Evolutionary conservation across 1,284 basidiomycete species (phyloP).

Genomic region (Ustilago loliicola): DNA sequence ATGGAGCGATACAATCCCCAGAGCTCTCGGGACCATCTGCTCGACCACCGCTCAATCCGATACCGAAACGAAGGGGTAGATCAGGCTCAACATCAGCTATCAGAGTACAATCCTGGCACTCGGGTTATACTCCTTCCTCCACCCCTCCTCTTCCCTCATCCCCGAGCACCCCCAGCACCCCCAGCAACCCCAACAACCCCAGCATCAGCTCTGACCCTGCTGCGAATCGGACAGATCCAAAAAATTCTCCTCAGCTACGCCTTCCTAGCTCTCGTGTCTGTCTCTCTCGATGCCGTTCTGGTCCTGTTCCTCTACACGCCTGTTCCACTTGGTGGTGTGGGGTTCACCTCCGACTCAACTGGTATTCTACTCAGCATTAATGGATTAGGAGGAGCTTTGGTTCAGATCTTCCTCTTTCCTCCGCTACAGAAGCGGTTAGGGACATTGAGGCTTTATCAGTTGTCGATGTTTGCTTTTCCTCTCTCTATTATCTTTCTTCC

Average conservation of each 20-base stretch:
- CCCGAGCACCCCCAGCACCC: slow-evolving; percentile 6
- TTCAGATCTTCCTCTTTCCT: slow-evolving; percentile 70
- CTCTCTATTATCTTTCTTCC: slow-evolving; percentile 67
- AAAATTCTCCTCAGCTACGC: slow-evolving; percentile 60
- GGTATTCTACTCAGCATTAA: slow-evolving; percentile 62
- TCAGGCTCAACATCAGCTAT: slow-evolving; percentile 18
- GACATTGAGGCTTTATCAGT: slow-evolving; percentile 65
- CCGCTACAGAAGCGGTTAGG: slow-evolving; percentile 68
- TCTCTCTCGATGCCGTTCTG: slow-evolving; percentile 50
- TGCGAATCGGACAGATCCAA: slow-evolving; percentile 51
- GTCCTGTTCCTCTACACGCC: slow-evolving; percentile 60
- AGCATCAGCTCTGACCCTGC: slow-evolving; percentile 18
- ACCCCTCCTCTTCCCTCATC: slow-evolving; percentile 17
- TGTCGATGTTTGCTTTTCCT: slow-evolving; percentile 67
- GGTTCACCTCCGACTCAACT: slow-evolving; percentile 41
- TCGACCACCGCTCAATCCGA: background rate
- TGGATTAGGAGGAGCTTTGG: slow-evolving; percentile 62
- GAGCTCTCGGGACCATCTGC: background rate
- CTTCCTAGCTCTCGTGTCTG: slow-evolving; percentile 46
- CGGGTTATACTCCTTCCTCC: slow-evolving; percentile 40
- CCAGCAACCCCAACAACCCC: background rate
- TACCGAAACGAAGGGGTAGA: background rate
- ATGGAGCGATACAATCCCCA: slow-evolving; percentile 1
- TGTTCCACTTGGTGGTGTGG: slow-evolving; percentile 43
- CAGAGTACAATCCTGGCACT: slow-evolving; percentile 35